These are phyloP conservation scores for Linnemannia exigua DNA, from an alignment of 192 early-diverging fungal genomes.

Conservation along the genomic window DNA sequence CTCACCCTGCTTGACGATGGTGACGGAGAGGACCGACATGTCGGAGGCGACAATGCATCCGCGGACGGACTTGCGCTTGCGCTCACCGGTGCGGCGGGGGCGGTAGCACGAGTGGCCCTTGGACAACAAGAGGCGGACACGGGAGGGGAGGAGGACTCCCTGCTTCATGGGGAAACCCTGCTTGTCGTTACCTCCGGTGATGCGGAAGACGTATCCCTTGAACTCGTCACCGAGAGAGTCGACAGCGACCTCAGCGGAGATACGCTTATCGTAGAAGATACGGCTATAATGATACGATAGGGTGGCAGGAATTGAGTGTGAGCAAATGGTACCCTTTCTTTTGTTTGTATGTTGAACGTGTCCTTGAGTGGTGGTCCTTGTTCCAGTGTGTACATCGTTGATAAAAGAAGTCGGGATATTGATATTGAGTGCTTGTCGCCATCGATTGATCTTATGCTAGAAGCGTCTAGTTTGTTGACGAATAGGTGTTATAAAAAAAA, in stretches of 20 bases:
- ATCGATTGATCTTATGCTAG: background rate
- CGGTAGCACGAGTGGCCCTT: conserved; percentile 99
- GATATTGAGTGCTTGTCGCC: conserved; percentile 6
- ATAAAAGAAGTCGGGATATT: background rate
- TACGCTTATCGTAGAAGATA: conserved; percentile 98
- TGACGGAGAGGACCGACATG: conserved; percentile 94
- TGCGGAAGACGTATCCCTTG: conserved; percentile 99
- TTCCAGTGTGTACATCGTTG: background rate
- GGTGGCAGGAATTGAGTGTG: background rate
- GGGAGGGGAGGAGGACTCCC: conserved; percentile 87
- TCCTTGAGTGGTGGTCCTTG: background rate
- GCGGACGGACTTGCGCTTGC: conserved; percentile 99
- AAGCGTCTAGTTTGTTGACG: background rate
- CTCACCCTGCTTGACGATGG: conserved; percentile 98
- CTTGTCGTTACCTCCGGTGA: conserved; percentile 99
- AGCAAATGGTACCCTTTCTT: background rate
- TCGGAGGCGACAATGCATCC: conserved; percentile 98
- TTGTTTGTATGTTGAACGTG: background rate
- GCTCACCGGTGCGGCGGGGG: conserved; percentile 96
- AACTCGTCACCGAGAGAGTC: conserved; percentile 99
- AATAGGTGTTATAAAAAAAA: background rate
- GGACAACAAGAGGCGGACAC: conserved; percentile 85
- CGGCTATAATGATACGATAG: conserved; percentile 66
- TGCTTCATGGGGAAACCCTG: conserved; percentile 99
- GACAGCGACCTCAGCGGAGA: conserved; percentile 95